Conservation (phyloP, 2,329 filamentous ascomycete species). For the Cytospora mali region DNA sequence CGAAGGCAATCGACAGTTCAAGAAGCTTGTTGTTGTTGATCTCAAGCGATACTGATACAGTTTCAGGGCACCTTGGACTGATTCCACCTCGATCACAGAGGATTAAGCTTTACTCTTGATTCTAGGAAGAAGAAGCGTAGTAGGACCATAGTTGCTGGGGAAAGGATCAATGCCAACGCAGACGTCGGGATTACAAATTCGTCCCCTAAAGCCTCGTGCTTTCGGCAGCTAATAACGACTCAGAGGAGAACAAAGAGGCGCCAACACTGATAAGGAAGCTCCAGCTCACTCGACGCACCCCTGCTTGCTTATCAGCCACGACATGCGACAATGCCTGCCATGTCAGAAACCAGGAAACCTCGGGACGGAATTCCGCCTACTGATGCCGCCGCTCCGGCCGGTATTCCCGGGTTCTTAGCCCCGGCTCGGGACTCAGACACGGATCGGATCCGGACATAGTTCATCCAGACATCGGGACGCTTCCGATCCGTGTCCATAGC, state of each 20-base stretch:
- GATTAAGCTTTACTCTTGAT: background rate
- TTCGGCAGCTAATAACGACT: conserved; percentile 1
- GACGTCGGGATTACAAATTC: conserved; percentile 24
- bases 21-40: background rate
- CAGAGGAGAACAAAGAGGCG: background rate
- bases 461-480: too few species aligned
- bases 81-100: background rate
- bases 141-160: background rate
- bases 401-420: background rate
- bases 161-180: conserved; percentile 17
- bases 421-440: too few species aligned
- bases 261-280: conserved; percentile 27
- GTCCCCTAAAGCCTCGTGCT: background rate
- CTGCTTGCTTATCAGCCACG: background rate
- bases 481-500: too few species aligned
- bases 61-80: background rate
- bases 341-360: background rate
- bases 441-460: too few species aligned
- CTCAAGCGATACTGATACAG: background rate
- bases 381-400: too few species aligned
- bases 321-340: too few species aligned
- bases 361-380: background rate
- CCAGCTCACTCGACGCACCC: background rate
- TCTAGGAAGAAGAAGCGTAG: background rate
- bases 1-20: background rate